Conservation (phyloP, 495 filamentous ascomycete species). For the Penicillium coprophilum region DNA sequence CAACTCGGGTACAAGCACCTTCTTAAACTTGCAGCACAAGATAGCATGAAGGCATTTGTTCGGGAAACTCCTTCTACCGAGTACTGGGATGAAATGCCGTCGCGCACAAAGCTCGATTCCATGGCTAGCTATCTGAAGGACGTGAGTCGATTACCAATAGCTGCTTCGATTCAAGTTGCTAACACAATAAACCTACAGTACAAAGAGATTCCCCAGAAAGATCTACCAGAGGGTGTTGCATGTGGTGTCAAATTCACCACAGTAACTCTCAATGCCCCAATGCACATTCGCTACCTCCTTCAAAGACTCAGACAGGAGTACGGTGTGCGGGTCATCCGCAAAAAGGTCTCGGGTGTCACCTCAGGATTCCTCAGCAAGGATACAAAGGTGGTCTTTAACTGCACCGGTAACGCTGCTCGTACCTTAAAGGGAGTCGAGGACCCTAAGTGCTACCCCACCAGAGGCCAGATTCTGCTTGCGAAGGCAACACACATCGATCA, state of each 20-base stretch:
- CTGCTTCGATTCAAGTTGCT: background rate
- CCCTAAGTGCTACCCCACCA: conserved; percentile 30
- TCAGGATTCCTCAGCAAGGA: conserved; percentile 23
- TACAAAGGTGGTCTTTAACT: conserved; percentile 34
- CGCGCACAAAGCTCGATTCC: conserved; percentile 26
- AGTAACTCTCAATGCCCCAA: conserved; percentile 32
- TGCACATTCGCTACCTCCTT: conserved; percentile 22
- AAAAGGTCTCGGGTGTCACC: conserved; percentile 18
- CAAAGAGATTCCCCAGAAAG: conserved; percentile 16
- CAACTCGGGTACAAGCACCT: conserved; percentile 28
- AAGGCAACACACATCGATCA: conserved; percentile 29
- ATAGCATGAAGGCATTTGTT: conserved; percentile 23
- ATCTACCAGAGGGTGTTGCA: conserved; percentile 25
- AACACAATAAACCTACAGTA: background rate
- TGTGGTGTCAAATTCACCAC: conserved; percentile 32
- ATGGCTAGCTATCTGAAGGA: conserved; percentile 34
- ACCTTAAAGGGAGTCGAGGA: conserved; percentile 28
- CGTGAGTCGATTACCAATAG: conserved; percentile 12
- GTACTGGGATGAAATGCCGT: conserved; percentile 33
- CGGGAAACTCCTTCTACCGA: conserved; percentile 24
- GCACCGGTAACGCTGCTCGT: conserved; percentile 26
- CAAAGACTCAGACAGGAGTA: conserved; percentile 13
- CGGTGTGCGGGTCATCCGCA: conserved; percentile 26
- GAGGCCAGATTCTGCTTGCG: conserved; percentile 42
- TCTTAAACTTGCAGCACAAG: conserved; percentile 20